These are phyloP conservation scores for Hypoxylon sp. DNA, from an alignment of 2,329 filamentous ascomycete species.

Conservation along the genomic window DNA sequence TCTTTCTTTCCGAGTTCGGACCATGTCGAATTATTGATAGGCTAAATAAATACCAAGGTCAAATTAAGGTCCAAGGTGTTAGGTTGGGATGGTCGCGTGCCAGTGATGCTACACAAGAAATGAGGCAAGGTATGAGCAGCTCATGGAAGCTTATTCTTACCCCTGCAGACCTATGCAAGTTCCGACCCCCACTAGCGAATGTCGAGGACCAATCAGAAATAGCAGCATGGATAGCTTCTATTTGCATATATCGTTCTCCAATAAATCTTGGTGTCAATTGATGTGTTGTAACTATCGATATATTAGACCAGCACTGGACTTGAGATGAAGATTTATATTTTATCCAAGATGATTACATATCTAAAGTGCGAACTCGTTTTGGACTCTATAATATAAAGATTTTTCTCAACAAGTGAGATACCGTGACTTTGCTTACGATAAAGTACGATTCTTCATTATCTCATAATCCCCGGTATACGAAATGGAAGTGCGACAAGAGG, in stretches of 20 bases:
- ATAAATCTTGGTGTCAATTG: conserved; percentile 22
- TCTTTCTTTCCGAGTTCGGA: conserved; percentile 64
- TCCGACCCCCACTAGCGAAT: not conserved
- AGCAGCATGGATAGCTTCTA: not conserved
- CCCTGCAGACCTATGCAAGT: not conserved
- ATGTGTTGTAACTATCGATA: conserved; percentile 12
- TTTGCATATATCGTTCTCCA: not conserved
- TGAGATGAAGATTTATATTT: not conserved
- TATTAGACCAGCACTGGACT: not conserved
- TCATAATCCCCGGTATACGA: conserved; percentile 16
- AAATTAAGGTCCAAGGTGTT: not conserved
- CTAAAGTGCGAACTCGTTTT: not conserved
- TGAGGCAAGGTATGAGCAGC: not conserved
- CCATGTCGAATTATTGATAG: conserved; percentile 58
- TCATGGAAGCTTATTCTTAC: conserved; percentile 1
- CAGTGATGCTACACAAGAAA: conserved; percentile 7
- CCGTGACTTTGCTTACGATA: not conserved
- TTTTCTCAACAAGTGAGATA: not conserved
- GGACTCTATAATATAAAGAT: not conserved
- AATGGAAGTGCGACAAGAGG: conserved; percentile 14
- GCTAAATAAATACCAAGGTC: not conserved
- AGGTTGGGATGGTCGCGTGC: conserved; percentile 25
- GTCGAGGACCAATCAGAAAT: conserved; percentile 14
- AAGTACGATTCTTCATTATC: not conserved
- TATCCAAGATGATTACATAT: not conserved